Evolutionary conservation across 345 rosid genomes (phyloP), one percentile per base, ranked within the genome.

Genomic region (Hirschfeldia incana): DNA sequence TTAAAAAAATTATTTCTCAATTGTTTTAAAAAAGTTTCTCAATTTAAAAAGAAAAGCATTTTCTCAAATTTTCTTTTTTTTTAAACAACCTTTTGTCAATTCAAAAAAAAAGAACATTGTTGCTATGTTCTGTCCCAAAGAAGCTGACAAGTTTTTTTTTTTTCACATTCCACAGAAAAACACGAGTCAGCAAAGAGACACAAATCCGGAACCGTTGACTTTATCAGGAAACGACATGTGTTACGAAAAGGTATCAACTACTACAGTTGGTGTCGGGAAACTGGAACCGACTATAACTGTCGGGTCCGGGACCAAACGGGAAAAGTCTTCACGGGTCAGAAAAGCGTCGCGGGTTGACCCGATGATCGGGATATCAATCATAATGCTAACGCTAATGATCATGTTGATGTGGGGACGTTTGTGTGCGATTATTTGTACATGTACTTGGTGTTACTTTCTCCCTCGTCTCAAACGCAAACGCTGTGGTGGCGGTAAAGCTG

Each of bases 361-460:
- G 26, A 13, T 83, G 1, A 73, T 84, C 28, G 95, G 97, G 9
- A 76, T 89, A 88, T 81, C 84, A 3, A 74, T 93, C 30, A 62
- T 94, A 34, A 29, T 82, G 82, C 78, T 87, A 72, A 89, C 90
- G 12, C 80, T 90, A 57, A 10, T 87, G 62, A 85, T 87, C 70
- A 85, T 84, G 83, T 59, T 87, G 7, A 8, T 80, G 0, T 90
- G 91, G 87, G 95, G 95, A 26, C 86, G 88, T 60, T 42, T 89
- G n/a, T 90, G 91, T 29, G 91, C 95, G 0, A 74, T 90, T 63
- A 65, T 90, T 39, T 90, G 91, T 75, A 82, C 92, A 65, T 83
- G 87, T 1, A 84, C 86, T 17, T 90, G 92, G 90, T 75, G 88
- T 57, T 90, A 84, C 51, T 64, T 85, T 73, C 36, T 86, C 64